Conservation (phyloP, 805 yeast genomes). For the Pichia thaimueangensis region DNA sequence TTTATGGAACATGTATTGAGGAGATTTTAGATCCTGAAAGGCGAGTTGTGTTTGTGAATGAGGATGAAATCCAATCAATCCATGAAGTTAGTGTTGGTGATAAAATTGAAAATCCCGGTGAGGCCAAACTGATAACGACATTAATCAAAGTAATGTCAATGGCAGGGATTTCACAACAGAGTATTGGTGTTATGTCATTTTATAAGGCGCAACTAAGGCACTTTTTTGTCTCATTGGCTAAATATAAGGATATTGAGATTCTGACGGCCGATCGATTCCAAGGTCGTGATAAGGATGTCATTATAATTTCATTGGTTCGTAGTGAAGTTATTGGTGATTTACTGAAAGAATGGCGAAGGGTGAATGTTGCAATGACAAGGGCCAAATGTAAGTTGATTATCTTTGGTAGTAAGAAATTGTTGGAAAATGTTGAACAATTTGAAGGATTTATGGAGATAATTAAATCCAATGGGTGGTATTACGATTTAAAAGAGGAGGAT, state of each 20-base stretch:
- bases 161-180: conserved; percentile 52
- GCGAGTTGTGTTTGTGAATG: conserved; percentile 73
- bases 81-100: conserved; percentile 54
- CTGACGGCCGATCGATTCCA: conserved; percentile 94
- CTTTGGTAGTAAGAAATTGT: conserved; percentile 68
- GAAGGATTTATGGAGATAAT: conserved; percentile 56
- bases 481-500: conserved; percentile 45
- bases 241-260: conserved; percentile 50
- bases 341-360: conserved; percentile 81
- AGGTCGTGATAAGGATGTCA: conserved; percentile 91
- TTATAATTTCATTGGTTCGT: conserved; percentile 83
- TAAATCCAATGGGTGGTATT: conserved; percentile 55
- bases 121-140: conserved; percentile 58
- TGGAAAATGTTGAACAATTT: conserved; percentile 45
- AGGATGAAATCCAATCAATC: conserved; percentile 56
- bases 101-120: conserved; percentile 65
- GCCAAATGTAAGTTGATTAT: conserved; percentile 79
- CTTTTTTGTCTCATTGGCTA: conserved; percentile 30
- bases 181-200: conserved; percentile 84
- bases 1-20: conserved; percentile 9
- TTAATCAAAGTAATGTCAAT: conserved; percentile 50
- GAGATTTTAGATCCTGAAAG: conserved; percentile 46
- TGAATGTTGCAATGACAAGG: conserved; percentile 92
- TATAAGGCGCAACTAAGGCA: conserved; percentile 72
- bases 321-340: conserved; percentile 79